Evolutionary conservation across 2,329 filamentous ascomycete species (phyloP).

Genomic region (Neophaeococcomyces aloes): DNA sequence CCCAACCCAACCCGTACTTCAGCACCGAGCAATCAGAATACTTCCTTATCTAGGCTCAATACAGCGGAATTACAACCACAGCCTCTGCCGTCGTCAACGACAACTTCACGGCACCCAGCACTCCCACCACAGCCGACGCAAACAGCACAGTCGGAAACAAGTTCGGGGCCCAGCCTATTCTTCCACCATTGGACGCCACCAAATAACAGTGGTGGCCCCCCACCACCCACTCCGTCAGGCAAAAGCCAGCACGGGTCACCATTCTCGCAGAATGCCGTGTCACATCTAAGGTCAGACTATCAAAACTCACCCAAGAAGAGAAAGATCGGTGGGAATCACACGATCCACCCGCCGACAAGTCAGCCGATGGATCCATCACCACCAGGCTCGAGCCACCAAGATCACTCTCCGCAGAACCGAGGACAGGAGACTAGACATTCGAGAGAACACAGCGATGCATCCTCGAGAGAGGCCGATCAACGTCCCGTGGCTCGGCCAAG

Average conservation of each 20-base stretch:
- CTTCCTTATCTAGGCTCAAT: slow-evolving; percentile 33
- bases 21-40: slow-evolving; percentile 22
- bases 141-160: slow-evolving; percentile 44
- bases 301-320: slow-evolving; percentile 76
- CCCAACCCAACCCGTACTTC: slow-evolving; percentile 18
- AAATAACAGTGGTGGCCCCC: slow-evolving; percentile 51
- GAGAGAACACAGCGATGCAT: slow-evolving; percentile 55
- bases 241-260: slow-evolving; percentile 48
- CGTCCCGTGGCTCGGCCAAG: slow-evolving; percentile 19
- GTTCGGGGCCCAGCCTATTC: slow-evolving; percentile 66
- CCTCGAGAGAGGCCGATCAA: slow-evolving; percentile 28
- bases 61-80: slow-evolving; percentile 29
- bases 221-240: slow-evolving; percentile 65
- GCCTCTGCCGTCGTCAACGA: slow-evolving; percentile 11
- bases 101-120: slow-evolving; percentile 34
- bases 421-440: slow-evolving; percentile 49
- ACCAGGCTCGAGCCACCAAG: slow-evolving; percentile 41
- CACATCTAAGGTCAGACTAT: slow-evolving; percentile 46
- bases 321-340: slow-evolving; percentile 54
- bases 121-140: slow-evolving; percentile 46
- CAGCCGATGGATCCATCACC: slow-evolving; percentile 40
- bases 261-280: slow-evolving; percentile 35
- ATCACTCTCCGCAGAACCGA: slow-evolving; percentile 43
- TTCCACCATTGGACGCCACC: slow-evolving; percentile 93
- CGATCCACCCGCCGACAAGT: slow-evolving; percentile 38